A percentile compares a stretch with the other conserved stretches of the same genome.
phyloP scores from a whole-genome alignment of 2,329 filamentous ascomycete species.

The Microsporum canis region DNA sequence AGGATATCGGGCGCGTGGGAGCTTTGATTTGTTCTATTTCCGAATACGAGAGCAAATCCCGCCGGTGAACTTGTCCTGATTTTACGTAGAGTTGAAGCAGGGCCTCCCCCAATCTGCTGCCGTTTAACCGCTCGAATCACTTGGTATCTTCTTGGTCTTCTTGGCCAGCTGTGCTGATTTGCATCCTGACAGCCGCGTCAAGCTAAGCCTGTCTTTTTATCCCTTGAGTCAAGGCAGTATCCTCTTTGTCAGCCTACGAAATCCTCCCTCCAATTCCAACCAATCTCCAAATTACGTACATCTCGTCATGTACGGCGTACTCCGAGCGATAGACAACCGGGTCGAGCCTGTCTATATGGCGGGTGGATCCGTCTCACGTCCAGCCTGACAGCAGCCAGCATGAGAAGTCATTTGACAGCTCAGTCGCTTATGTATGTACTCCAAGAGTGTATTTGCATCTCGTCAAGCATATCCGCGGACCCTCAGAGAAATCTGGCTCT shows the following conservation, averaged over 20 bases:
- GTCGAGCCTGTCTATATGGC: too few relatives aligned
- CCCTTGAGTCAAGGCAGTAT: too few relatives aligned
- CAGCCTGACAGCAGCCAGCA: too few relatives aligned
- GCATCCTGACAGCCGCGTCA: not conserved
- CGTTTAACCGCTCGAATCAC: not conserved
- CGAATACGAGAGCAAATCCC: not conserved
- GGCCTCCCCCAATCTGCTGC: not conserved
- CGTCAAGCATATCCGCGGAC: not conserved
- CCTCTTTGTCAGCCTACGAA: too few relatives aligned
- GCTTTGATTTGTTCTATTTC: not conserved
- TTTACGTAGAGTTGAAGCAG: not conserved
- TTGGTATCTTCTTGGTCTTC: not conserved
- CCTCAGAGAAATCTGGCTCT: not conserved
- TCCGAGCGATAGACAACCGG: too few relatives aligned
- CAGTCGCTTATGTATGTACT: too few relatives aligned
- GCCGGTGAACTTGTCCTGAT: not conserved
- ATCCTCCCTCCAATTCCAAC: too few relatives aligned
- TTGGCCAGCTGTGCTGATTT: not conserved
- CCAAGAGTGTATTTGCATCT: not conserved
- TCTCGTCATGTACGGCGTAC: too few relatives aligned
- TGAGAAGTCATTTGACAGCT: too few relatives aligned
- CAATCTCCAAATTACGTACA: too few relatives aligned
- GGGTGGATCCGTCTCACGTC: too few relatives aligned
- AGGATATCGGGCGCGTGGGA: not conserved
- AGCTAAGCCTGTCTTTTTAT: not conserved